Evolutionary conservation across 306 rosid genomes (phyloP).

Genomic region (Quercus bicolor): DNA sequence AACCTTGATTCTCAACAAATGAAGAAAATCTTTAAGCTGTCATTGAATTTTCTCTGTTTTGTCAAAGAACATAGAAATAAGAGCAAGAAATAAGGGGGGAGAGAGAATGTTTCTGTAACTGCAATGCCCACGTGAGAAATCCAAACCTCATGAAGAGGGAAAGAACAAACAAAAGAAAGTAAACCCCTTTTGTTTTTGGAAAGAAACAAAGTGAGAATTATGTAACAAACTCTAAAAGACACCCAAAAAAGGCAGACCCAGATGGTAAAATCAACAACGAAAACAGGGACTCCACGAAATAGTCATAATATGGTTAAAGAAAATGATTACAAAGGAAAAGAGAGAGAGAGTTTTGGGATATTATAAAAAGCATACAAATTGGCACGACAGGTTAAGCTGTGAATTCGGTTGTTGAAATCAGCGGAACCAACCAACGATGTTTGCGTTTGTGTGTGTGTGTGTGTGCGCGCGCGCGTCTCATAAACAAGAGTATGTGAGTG

Average conservation of each 20-base stretch:
- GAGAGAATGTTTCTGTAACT: background rate
- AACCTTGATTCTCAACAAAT: background rate
- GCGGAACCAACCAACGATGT: conserved; percentile 41
- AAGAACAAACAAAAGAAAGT: background rate
- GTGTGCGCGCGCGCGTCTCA: no score
- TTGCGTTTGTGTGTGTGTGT: no score
- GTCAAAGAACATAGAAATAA: background rate
- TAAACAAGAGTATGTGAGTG: background rate
- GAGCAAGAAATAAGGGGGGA: no score
- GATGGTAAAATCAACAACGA: background rate
- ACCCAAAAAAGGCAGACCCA: background rate
- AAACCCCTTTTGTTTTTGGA: background rate
- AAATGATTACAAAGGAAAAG: background rate
- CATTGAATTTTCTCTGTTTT: background rate
- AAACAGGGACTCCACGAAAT: background rate
- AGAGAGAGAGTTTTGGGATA: conserved; percentile 10
- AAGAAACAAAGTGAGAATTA: background rate
- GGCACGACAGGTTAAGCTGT: conserved; percentile 58
- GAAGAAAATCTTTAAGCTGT: background rate
- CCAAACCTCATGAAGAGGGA: background rate
- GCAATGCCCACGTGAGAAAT: background rate
- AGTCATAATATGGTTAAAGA: background rate
- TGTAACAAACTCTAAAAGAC: background rate
- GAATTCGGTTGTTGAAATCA: conserved; percentile 47
- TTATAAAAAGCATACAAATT: conserved; percentile 17